phyloP scores from a whole-genome alignment of 139 green algal genomes.

The Pseudopediastrum boryanum region DNA sequence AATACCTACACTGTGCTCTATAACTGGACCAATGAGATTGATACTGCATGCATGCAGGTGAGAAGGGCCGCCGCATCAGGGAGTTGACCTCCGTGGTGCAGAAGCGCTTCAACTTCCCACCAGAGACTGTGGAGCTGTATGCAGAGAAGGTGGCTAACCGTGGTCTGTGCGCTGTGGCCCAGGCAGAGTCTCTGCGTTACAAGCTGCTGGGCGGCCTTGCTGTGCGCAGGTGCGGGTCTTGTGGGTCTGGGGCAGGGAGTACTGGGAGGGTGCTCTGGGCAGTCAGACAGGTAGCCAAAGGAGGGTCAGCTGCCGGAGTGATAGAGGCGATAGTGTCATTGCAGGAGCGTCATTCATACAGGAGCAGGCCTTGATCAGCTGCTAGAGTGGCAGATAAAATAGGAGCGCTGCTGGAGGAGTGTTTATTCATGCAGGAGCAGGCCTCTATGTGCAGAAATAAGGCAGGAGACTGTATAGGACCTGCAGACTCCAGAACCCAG shows the following conservation, averaged over 20 bases:
- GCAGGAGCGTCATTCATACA: too few relatives aligned
- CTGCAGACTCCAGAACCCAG: too few relatives aligned
- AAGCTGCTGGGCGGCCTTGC: conserved; percentile 99
- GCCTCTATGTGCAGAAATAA: too few relatives aligned
- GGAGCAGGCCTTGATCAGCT: too few relatives aligned
- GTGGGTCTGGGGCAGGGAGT: not conserved
- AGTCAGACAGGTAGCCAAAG: not conserved
- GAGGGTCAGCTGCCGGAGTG: too few relatives aligned
- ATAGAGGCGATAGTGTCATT: too few relatives aligned
- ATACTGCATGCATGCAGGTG: conserved; percentile 65
- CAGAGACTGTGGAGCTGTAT: conserved; percentile 97
- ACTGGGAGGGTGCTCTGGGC: not conserved
- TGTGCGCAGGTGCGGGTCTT: conserved; percentile 74
- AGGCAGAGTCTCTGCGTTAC: conserved; percentile 99
- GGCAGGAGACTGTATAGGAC: too few relatives aligned
- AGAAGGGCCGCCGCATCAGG: conserved; percentile 97
- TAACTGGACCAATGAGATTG: too few relatives aligned
- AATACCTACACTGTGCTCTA: too few relatives aligned
- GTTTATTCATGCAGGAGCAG: too few relatives aligned
- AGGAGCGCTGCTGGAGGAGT: too few relatives aligned
- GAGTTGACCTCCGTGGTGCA: conserved; percentile 99
- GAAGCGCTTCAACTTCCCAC: conserved; percentile 98
- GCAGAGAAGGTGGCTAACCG: conserved; percentile 98
- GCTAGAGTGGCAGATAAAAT: too few relatives aligned
- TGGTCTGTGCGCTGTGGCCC: conserved; percentile 97